phyloP scores from a whole-genome alignment of 345 rosid genomes.

The Eucalyptus leucophloia region DNA sequence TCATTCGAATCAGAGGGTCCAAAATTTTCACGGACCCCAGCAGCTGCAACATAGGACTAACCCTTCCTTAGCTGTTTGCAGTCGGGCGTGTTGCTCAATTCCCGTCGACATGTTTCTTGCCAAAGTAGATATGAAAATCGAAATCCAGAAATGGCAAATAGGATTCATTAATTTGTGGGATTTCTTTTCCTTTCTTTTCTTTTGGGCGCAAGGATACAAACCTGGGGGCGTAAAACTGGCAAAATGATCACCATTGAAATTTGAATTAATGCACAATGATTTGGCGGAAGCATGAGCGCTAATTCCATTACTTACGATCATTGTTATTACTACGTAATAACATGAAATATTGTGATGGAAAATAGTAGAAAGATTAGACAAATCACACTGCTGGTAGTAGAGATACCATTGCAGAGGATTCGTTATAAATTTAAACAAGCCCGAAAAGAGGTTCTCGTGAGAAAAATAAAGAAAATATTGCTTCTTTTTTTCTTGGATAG shows the following conservation, averaged over 20 bases:
- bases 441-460: background rate
- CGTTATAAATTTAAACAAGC: background rate
- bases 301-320: background rate
- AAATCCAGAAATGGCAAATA: background rate
- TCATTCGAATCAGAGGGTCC: background rate
- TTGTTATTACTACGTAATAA: too few species aligned
- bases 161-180: background rate
- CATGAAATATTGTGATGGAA: background rate
- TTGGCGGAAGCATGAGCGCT: background rate
- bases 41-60: background rate
- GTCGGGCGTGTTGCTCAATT: too few species aligned
- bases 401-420: background rate
- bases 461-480: too few species aligned
- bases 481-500: too few species aligned
- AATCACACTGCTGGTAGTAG: background rate
- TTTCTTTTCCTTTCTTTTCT: too few species aligned
- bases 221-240: background rate
- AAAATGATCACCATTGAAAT: background rate
- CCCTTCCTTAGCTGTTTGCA: background rate
- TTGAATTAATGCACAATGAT: background rate
- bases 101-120: background rate
- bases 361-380: background rate
- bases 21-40: background rate
- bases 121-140: background rate
- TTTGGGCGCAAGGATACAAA: background rate